Evolutionary conservation across 148 eudicot genomes (phyloP), one percentile per base, ranked within the genome.

Genomic region (Amaranthus cruentus): DNA sequence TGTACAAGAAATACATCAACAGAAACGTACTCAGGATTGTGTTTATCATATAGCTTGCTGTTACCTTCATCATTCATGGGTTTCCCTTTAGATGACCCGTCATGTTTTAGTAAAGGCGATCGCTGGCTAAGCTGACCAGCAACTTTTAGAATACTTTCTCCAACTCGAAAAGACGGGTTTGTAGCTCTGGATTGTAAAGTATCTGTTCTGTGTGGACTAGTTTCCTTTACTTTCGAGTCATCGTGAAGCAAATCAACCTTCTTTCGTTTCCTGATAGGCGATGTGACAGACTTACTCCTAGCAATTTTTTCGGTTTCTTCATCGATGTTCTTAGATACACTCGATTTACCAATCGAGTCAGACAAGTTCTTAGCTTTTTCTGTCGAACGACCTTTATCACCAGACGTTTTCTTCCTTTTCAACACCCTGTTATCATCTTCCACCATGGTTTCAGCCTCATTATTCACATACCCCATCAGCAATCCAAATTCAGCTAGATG

Each of bases 1-100:
- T 83, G 75, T 58, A 86, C 82, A 69, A 87, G 85, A 76, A 90
- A 79, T 73, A 78, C 86, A 70, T 77, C 79, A 47, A 82, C 73
- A 71, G 85, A 64, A 64, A 83, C 78, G 59, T 67, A 59, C 68
- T 78, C 79, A 21, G 56, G 74, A 64, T 60, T 77, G 55, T 63
- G 62, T 71, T 60, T 67, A 47, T 62, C 51, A 42, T 68, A 63
- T 80, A 78, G 74, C 78, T 75, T 76, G 70, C 13, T 70, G 51
- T 72, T 68, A 77, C 55, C 68, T 62, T 76, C 72, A 68, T 63
- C 44, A 58, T 78, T 74, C 61, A 68, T 62, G 53, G 71, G 47
- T 64, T 78, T 59, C 51, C 21, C 68, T 42, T 52, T 55, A 65
- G 73, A 71, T 49, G 73, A 60, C 9, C 42, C 73, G 53, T 72